Evolutionary conservation across 345 rosid species (phyloP).

Genomic region (Mangifera indica): DNA sequence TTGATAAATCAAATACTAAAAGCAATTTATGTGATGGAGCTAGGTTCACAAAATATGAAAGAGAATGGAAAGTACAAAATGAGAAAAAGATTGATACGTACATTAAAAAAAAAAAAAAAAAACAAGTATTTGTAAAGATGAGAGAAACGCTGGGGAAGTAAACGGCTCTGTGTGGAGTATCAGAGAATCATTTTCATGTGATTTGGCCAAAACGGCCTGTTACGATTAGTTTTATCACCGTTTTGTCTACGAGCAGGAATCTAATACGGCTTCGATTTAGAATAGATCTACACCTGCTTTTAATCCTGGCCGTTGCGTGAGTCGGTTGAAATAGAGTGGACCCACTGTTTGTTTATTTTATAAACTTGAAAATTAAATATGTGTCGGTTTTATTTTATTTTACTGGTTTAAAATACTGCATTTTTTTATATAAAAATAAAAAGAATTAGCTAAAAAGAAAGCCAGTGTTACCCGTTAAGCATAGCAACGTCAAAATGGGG

Average conservation of each 20-base stretch:
- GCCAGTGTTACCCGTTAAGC: no score
- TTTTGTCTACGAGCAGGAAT: background rate
- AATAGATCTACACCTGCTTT: background rate
- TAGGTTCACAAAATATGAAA: slow-evolving; percentile 6
- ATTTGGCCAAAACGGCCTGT: background rate
- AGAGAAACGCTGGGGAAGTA: slow-evolving; percentile 18
- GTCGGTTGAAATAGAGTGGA: slow-evolving; percentile 11
- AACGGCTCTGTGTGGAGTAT: slow-evolving; percentile 3
- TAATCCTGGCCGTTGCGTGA: no score
- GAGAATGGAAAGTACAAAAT: background rate
- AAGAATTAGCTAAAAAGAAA: no score
- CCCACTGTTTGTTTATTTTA: background rate
- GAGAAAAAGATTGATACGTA: background rate
- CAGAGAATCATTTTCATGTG: background rate
- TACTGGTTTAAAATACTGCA: no score
- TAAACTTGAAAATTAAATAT: no score
- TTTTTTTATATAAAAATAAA: no score
- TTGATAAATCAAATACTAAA: background rate
- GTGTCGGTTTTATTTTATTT: no score
- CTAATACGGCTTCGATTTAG: background rate
- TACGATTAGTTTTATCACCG: background rate
- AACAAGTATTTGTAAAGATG: slow-evolving; percentile 2
- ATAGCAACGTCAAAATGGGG: no score
- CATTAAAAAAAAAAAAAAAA: no score
- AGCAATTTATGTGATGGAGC: background rate